Evolutionary conservation across 2,329 filamentous ascomycete species (phyloP), one percentile per base, ranked within the genome.

Genomic region (Pseudogymnoascus sp.): DNA sequence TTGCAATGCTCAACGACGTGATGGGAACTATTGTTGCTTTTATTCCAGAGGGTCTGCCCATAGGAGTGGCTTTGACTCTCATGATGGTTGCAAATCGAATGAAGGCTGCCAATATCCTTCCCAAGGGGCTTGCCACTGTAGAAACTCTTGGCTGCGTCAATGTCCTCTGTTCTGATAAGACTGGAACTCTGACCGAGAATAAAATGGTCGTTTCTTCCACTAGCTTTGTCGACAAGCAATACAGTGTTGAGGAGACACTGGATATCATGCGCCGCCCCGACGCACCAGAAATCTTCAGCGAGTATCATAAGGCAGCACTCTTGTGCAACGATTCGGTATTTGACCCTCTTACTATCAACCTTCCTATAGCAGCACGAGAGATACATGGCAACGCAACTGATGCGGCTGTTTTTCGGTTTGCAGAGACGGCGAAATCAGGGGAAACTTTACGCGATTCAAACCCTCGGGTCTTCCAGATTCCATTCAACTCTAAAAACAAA

Each of bases 401-500:
- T 69, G 83, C 87, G 67, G 88, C 89, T 12, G 81, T 91, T 28
- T 78, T 91, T 7, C 82, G 88, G 60, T 87, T 91, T 63, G 84
- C 87, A 0, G 87, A 91, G 72, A 76, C 76, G 2, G 80, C 80
- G 59, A 85, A 82, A 62, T 80, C 82, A 3, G 5, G 63, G 64
- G 1, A 65, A 60, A 23, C 63, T 69, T 42, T 65, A 63, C 6
- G 67, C 65, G 12, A 64, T 62, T 0, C 65, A 66, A 66, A 67
- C 28, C 68, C 67, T 3, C 65, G 75, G 0, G 66, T 75, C 5
- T 91, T 84, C 68, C 84, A 88, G 61, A 77, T 90, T 33, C 83
- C 86, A 0, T 92, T 92, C 73, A 91, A 91, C 76, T 90, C 87
- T 75, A 90, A 90, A 77, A 91, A 91, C 76, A 92, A 92, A 74